Conservation (phyloP, 2,329 filamentous ascomycete species). For the Elsinoe arachidis region DNA sequence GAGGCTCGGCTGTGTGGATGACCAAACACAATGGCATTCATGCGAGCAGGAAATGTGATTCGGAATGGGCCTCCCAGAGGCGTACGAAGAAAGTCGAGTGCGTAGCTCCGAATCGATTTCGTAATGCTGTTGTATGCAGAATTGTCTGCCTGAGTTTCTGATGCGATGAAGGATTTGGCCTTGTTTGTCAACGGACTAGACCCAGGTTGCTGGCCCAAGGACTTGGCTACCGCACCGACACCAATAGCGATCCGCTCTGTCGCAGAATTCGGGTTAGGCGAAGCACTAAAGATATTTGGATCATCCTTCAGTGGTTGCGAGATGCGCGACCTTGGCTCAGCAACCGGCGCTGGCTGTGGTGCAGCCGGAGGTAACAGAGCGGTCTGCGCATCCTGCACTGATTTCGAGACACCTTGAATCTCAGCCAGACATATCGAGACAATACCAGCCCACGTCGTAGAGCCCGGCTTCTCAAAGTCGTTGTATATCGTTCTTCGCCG, state of each 20-base stretch:
- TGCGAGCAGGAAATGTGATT: constrained; percentile 56
- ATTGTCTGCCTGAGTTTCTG: constrained; percentile 23
- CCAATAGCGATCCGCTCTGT: constrained; percentile 32
- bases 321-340: constrained; percentile 9
- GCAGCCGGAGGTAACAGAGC: constrained; percentile 17
- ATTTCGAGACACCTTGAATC: constrained; percentile 56
- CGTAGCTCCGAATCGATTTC: constrained; percentile 31
- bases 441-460: constrained; percentile 74
- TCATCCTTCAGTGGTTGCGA: constrained; percentile 38
- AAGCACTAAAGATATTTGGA: constrained; percentile 34
- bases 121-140: constrained; percentile 45
- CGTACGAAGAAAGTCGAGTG: constrained; percentile 42
- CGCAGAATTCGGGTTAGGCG: constrained; percentile 26
- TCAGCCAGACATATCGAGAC: constrained; percentile 60
- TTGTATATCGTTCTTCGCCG: constrained; percentile 74
- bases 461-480: constrained; percentile 73
- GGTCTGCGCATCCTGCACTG: constrained; percentile 48
- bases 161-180: constrained; percentile 26
- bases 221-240: constrained; percentile 39
- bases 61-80: constrained; percentile 60
- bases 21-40: constrained; percentile 62
- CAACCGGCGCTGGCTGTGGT: not conserved
- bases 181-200: constrained; percentile 30
- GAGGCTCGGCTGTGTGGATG: constrained; percentile 61
- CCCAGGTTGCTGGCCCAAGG: constrained; percentile 39